Base-by-base conservation (phyloP, 2,329 filamentous ascomycete genomes). In the Geosmithia flava region DNA sequence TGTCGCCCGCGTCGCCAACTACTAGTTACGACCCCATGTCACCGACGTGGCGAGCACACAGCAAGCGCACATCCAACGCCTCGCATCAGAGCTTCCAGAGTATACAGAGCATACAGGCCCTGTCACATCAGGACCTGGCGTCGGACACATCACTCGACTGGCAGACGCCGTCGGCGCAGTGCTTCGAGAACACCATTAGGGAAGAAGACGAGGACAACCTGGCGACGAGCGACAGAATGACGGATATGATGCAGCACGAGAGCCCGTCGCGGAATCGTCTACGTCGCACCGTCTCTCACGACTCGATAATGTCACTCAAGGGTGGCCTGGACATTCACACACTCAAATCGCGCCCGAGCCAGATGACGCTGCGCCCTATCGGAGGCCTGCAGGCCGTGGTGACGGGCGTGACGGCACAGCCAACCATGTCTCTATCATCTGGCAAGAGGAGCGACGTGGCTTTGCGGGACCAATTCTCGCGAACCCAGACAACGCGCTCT, bases 291-390 rank as follows among this genome's bases (percentile, higher is more conserved):
- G 61, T 80, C 2, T 95, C 90, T 1, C 88, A 95, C 56, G 90
- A 96, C 61, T 95, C 87, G 17, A 82, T 96, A 52, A 77, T 96
- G 55, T 96, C 90, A 0, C 76, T 95, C 2, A 80, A 83, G 0
- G 89, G 88, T 3, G 89, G 89, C 2, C 83, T 95, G 62, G 91
- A 96, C 59, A 94, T 95, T 46, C 89, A 95, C 61, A 89, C 85
- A 0, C 72, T 94, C 4, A 82, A 83, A 56, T 74, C 76, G 1
- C 78, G 85, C 3, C 87, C 87, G 0, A 87, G 85, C 33, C 87
- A 94, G 57, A 75, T 93, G 50, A 78, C 82, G 20, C 58, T 79
- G 52, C 61, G 74, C 46, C 69, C 71, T 30, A 66, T 76, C 20
- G 78, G 74, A 50, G 70, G 70, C 49, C 69, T 71, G 40, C 77